A percentile compares a stretch with the other conserved stretches of the same genome.
phyloP scores from a whole-genome alignment of 2,329 filamentous ascomycete genomes.

The Hymenotorrendiella dingleyae region DNA sequence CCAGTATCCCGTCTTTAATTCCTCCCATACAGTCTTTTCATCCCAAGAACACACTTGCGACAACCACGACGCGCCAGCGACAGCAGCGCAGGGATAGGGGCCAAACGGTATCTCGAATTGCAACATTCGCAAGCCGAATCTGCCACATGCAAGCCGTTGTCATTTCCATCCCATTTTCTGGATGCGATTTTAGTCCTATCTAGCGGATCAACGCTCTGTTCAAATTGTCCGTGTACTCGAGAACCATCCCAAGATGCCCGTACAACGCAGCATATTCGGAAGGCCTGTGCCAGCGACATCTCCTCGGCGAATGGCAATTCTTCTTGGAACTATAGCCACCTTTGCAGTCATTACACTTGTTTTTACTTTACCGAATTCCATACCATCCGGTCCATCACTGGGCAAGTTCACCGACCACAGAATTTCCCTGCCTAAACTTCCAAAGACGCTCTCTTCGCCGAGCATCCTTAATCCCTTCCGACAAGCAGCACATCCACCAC shows the following conservation, averaged over 20 bases:
- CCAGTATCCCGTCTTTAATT: too few species aligned
- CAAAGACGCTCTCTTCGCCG: slow-evolving; percentile 31
- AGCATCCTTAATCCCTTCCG: slow-evolving; percentile 61
- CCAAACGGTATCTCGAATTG: too few species aligned
- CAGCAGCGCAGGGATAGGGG: too few species aligned
- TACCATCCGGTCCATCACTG: slow-evolving; percentile 44
- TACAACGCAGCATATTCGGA: slow-evolving; percentile 42
- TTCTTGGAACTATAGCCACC: slow-evolving; percentile 45
- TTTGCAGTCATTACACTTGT: slow-evolving; percentile 50
- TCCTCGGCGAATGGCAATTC: slow-evolving; percentile 46
- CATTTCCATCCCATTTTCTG: too few species aligned
- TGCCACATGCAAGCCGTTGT: too few species aligned
- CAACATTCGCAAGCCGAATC: too few species aligned
- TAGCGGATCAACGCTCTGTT: too few species aligned
- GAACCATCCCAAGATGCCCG: slow-evolving; percentile 44
- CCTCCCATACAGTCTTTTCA: too few species aligned
- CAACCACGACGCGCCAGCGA: too few species aligned
- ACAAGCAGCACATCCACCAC: slow-evolving; percentile 63
- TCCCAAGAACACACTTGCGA: too few species aligned
- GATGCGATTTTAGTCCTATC: too few species aligned
- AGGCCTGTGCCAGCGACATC: slow-evolving; percentile 44
- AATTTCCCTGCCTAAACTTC: slow-evolving; percentile 42
- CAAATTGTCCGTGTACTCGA: too few species aligned
- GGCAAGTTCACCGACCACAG: slow-evolving; percentile 45
- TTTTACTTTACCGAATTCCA: slow-evolving; percentile 43